phyloP scores from a whole-genome alignment of 2,329 filamentous ascomycete genomes.

The Exophiala viscosa region DNA sequence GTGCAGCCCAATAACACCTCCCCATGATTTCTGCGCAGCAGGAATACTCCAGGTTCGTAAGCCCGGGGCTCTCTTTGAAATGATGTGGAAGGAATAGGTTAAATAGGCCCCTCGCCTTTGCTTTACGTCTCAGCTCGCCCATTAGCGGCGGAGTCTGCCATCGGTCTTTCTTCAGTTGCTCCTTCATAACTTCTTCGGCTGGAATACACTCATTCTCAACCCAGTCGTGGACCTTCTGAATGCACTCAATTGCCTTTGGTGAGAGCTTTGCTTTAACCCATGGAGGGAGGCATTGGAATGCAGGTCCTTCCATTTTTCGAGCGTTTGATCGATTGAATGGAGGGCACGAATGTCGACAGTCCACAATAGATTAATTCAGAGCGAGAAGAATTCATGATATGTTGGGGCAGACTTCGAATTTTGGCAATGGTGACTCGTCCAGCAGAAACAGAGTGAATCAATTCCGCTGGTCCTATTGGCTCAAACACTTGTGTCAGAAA shows the following conservation, averaged over 20 bases:
- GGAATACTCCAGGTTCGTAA: conserved; percentile 86
- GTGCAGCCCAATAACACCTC: conserved; percentile 51
- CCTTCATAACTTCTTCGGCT: conserved; percentile 68
- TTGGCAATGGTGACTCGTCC: too few relatives aligned
- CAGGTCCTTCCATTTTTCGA: background rate
- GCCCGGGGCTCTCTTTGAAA: conserved; percentile 82
- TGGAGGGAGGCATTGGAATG: background rate
- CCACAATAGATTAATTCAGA: too few relatives aligned
- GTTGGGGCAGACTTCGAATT: too few relatives aligned
- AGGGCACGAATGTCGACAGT: too few relatives aligned
- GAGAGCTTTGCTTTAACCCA: conserved; percentile 22
- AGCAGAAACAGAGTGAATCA: too few relatives aligned
- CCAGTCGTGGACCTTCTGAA: conserved; percentile 68
- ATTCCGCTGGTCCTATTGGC: too few relatives aligned
- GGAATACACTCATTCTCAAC: conserved; percentile 83
- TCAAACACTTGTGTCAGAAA: too few relatives aligned
- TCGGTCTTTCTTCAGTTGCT: conserved; percentile 67
- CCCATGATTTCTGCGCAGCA: conserved; percentile 87
- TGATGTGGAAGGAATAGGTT: conserved; percentile 87
- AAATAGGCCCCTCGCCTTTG: conserved; percentile 72
- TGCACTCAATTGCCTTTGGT: conserved; percentile 41
- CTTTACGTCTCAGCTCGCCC: conserved; percentile 75
- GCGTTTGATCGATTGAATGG: background rate
- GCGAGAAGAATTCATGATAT: too few relatives aligned
- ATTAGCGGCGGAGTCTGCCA: conserved; percentile 70